phyloP scores from a whole-genome alignment of 495 filamentous ascomycete genomes.

The Cudoniella acicularis region DNA sequence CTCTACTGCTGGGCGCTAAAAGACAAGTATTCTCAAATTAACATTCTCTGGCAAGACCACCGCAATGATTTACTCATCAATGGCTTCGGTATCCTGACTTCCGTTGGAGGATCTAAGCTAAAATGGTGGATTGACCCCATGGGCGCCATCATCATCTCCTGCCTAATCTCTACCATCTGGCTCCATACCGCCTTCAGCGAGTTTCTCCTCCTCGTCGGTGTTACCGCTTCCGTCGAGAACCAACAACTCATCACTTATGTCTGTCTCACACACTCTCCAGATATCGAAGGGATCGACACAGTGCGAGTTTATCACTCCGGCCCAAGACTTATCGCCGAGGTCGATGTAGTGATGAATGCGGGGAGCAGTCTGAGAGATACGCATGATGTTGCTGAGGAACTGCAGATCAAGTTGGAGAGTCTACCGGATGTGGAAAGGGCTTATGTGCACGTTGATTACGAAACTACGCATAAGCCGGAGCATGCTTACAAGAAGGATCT shows the following conservation, averaged over 20 bases:
- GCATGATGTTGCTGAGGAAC: constrained; percentile 89
- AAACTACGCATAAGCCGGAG: constrained; percentile 94
- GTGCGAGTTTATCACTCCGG: constrained; percentile 91
- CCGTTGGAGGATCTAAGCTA: constrained; percentile 80
- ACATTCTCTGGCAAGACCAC: constrained; percentile 91
- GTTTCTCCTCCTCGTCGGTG: constrained; percentile 86
- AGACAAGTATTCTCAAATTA: constrained; percentile 84
- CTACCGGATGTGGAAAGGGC: constrained; percentile 90
- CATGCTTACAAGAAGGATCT: constrained; percentile 54
- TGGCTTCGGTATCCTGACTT: constrained; percentile 86
- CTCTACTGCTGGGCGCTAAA: constrained; percentile 89
- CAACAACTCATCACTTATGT: constrained; percentile 96
- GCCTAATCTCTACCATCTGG: constrained; percentile 76
- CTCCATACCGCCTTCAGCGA: constrained; percentile 79
- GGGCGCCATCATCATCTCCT: constrained; percentile 81
- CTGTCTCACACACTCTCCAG: constrained; percentile 84
- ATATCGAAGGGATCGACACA: constrained; percentile 84
- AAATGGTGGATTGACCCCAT: constrained; percentile 94
- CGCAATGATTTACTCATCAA: constrained; percentile 88
- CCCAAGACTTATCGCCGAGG: constrained; percentile 84
- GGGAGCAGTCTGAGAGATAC: constrained; percentile 65
- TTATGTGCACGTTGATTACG: constrained; percentile 97
- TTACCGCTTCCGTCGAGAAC: constrained; percentile 78
- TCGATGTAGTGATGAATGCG: constrained; percentile 83
- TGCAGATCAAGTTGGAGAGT: constrained; percentile 92